Evolutionary conservation across 1,284 basidiomycete species (phyloP).

Genomic region (Lentinula novae-zelandiae): DNA sequence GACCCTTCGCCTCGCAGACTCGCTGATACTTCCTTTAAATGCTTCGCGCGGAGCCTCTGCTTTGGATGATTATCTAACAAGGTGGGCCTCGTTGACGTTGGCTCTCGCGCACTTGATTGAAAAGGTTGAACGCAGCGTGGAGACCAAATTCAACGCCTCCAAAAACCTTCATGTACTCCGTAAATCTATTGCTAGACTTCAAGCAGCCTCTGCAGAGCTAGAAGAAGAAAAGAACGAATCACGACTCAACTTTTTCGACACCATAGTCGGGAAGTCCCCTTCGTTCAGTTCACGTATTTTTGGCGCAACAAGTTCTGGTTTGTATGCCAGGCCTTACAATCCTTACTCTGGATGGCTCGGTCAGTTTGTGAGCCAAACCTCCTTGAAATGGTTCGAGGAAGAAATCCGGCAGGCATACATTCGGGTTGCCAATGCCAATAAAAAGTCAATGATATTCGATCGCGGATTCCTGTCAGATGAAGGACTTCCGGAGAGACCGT

Average conservation of each 20-base stretch:
- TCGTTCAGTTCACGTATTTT: slow-evolving; percentile 1
- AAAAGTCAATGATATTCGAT: slow-evolving; percentile 75
- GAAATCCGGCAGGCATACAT: slow-evolving; percentile 59
- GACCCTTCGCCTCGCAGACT: slow-evolving; percentile 58
- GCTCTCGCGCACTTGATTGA: neutral
- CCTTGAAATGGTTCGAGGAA: slow-evolving; percentile 19
- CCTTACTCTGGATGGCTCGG: neutral
- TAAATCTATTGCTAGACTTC: slow-evolving; percentile 45
- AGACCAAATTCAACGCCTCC: slow-evolving; percentile 29
- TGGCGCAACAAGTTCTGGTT: neutral
- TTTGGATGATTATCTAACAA: slow-evolving; percentile 55
- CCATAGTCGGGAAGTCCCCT: slow-evolving; percentile 21
- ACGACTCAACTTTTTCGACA: slow-evolving; percentile 36
- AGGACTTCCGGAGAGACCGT: slow-evolving; percentile 79
- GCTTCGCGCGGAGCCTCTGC: slow-evolving; percentile 73
- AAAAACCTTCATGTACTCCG: slow-evolving; percentile 33
- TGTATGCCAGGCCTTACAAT: neutral
- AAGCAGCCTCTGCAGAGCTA: slow-evolving; percentile 47
- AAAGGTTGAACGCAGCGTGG: slow-evolving; percentile 35
- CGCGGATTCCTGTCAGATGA: slow-evolving; percentile 79
- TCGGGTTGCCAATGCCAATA: slow-evolving; percentile 65
- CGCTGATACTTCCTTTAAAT: slow-evolving; percentile 66
- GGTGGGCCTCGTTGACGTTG: slow-evolving; percentile 30
- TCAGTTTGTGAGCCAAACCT: neutral
- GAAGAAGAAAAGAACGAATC: slow-evolving; percentile 52